Base-by-base conservation (phyloP, 345 rosid genomes). In the Pugionium dolabratum region DNA sequence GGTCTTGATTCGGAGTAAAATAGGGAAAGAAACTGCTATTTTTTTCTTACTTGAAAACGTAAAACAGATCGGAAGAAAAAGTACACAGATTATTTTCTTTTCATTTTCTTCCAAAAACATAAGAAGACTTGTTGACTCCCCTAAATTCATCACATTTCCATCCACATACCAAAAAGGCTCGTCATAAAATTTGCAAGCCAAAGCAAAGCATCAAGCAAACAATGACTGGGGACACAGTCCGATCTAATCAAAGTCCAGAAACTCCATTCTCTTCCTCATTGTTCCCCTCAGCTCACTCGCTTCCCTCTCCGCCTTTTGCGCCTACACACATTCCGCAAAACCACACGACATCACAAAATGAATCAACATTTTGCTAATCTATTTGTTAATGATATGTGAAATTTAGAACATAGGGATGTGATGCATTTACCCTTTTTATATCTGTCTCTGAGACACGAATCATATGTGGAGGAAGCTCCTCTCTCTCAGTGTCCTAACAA, bases 211-310 rank as follows among this genome's bases (percentile, higher is more conserved):
- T 69, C 64, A 60, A 26, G 64, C 32, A 27, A 34, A 61, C 10
- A 54, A 67, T 60, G 25, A 39, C 36, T 52, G 33, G 29, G 4
- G 2, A 2, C 32, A 46, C 32, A 50, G 18, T 57, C 60, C 7
- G 51, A 40, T 37, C 79, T 86, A 94, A 54, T 94, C 99, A 69
- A 94, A 72, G 79, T 90, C 97, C 62, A 90, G 93, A 71, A 94
- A 94, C 83, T 94, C 99, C 99, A 94, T 94, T 80, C 96, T 84
- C 78, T 84, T 90, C 88, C 97, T 83, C 95, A 94, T 88, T 30
- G 96, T 80, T 60, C 99, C 97, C 74, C 86, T 85, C 4, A 94
- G 88, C 75, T 88, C 96, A 25, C 88, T 74, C 4, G 96, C 96
- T 33, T 90, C 96, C 78, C 91, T 86, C 81, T 90, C 97, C 7